phyloP scores from a whole-genome alignment of 345 rosid genomes.

The Pistacia atlantica region DNA sequence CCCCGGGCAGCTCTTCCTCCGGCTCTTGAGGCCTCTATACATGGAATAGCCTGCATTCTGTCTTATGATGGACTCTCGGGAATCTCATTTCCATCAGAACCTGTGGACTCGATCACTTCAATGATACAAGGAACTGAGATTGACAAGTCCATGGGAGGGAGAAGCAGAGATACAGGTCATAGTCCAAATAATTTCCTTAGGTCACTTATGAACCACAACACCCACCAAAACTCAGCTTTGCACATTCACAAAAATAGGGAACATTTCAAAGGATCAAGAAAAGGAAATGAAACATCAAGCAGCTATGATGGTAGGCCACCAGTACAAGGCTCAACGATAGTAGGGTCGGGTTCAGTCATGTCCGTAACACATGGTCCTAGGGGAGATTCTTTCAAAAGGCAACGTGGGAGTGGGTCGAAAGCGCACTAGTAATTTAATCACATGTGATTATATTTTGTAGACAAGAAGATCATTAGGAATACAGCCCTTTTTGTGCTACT shows the following conservation, averaged over 20 bases:
- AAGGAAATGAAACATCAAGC: slow-evolving; percentile 13
- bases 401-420: slow-evolving; percentile 33
- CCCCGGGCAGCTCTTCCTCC: slow-evolving; percentile 66
- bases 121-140: slow-evolving; percentile 50
- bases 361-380: slow-evolving; percentile 22
- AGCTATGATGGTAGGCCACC: not conserved
- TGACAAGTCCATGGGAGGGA: slow-evolving; percentile 25
- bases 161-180: slow-evolving; percentile 4
- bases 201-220: slow-evolving; percentile 20
- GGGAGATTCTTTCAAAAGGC: slow-evolving; percentile 39
- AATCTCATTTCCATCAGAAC: slow-evolving; percentile 38
- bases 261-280: slow-evolving; percentile 15
- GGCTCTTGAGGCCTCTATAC: slow-evolving; percentile 61
- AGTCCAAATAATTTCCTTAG: slow-evolving; percentile 26
- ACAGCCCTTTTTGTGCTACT: not conserved
- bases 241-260: slow-evolving; percentile 12
- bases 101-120: slow-evolving; percentile 41
- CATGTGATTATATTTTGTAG: not conserved
- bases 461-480: slow-evolving; percentile 4
- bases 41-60: slow-evolving; percentile 56
- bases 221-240: not conserved
- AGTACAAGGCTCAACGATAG: slow-evolving; percentile 16
- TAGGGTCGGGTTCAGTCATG: slow-evolving; percentile 25
- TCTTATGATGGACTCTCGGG: slow-evolving; percentile 66
- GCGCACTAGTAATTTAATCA: not conserved